phyloP scores from a whole-genome alignment of 805 yeast genomes.

The Saturnispora galanensis region DNA sequence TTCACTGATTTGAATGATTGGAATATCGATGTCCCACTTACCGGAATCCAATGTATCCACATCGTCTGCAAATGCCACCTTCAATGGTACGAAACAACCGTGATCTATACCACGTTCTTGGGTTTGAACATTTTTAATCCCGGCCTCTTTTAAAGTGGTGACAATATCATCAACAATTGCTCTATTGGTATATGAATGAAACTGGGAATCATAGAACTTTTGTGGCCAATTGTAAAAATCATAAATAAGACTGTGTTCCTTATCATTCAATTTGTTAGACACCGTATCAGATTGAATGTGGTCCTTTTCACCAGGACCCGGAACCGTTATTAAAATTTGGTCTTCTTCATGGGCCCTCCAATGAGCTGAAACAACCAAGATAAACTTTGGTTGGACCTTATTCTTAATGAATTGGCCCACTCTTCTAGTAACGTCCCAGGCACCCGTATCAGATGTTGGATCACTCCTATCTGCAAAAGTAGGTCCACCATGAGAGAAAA shows the following conservation, averaged over 20 bases:
- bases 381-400: slow-evolving; percentile 49
- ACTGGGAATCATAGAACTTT: slow-evolving; percentile 51
- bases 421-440: slow-evolving; percentile 39
- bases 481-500: slow-evolving; percentile 76
- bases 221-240: slow-evolving; percentile 69
- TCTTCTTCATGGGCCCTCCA: slow-evolving; percentile 46
- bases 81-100: slow-evolving; percentile 75
- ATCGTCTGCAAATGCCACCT: slow-evolving; percentile 51
- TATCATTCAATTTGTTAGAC: slow-evolving; percentile 15
- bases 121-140: slow-evolving; percentile 33
- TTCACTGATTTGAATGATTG: slow-evolving; percentile 42
- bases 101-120: slow-evolving; percentile 64
- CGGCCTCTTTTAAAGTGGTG: slow-evolving; percentile 30
- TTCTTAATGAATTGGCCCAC: slow-evolving; percentile 44
- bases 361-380: slow-evolving; percentile 65
- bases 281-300: slow-evolving; percentile 9
- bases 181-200: slow-evolving; percentile 39
- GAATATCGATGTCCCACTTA: slow-evolving; percentile 36
- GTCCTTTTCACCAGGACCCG: slow-evolving; percentile 19
- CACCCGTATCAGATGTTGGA: slow-evolving; percentile 42
- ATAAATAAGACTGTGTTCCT: slow-evolving; percentile 51
- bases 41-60: slow-evolving; percentile 25
- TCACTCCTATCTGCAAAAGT: slow-evolving; percentile 53
- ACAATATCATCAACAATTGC: slow-evolving; percentile 36
- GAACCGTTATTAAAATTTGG: slow-evolving; percentile 40